Evolutionary conservation across 2,329 filamentous ascomycete species (phyloP), one percentile per base, ranked within the genome.

Genomic region (Coniella vitis): DNA sequence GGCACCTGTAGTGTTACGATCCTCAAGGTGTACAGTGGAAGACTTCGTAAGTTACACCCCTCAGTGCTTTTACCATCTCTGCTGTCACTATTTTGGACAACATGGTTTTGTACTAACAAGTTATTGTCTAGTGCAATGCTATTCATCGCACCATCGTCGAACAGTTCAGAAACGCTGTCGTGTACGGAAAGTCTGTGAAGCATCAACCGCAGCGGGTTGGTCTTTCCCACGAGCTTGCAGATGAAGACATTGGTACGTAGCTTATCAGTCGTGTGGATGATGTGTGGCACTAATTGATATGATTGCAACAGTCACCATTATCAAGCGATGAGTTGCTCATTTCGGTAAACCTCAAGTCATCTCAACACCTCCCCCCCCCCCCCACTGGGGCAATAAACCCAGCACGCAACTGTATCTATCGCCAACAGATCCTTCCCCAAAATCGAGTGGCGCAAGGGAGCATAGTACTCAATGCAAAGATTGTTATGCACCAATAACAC

Each of bases 121-220:
- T 73, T 62, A 73, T 40, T 44, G 50, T 48, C 48, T 63, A 95
- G 90, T 98, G 93, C 71, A 95, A 96, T 71, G 80, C 88, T 57
- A 98, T 98, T 65, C 93, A 98, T 71, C 89, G 93, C 66, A 94
- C 83, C 49, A 97, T 98, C 64, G 78, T 93, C 49, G 93, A 98
- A 60, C 85, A 95, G 60, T 98, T 98, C 77, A 94, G 91, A 70
- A 81, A 84, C 54, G 93, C 93, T 47, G 85, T 98, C 63, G 93
- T 98, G 37, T 98, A 97, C 68, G 93, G 93, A 58, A 93, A 91
- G 66, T 96, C 90, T 48, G 91, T 97, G 58, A 97, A 97, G 77
- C 93, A 98, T 72, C 93, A 97, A 71, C 93, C 93, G 56, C 93
- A 98, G 71, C 82, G 90, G 62, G 93, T 97, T 55, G 93, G 93